Percentiles rank a stretch among this genome's conserved stretches.
These are phyloP conservation scores for Populus hybrid DNA, from an alignment of 441 rosid species.

Conservation along the genomic window DNA sequence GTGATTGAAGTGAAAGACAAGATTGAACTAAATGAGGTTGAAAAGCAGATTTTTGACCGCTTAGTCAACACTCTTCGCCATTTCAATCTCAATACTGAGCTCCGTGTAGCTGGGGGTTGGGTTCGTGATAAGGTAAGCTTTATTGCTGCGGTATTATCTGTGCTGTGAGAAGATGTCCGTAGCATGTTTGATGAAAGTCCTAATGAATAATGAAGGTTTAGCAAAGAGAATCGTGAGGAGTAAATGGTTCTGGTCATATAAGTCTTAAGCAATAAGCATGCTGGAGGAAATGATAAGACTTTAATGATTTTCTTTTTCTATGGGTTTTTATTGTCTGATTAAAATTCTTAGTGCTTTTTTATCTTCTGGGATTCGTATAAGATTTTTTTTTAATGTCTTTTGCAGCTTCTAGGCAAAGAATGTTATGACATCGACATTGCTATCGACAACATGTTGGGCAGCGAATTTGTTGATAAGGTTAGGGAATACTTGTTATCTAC, in stretches of 20 bases:
- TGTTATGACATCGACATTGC: conserved; percentile 92
- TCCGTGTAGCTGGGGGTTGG: conserved; percentile 99
- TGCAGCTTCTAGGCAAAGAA: conserved; percentile 82
- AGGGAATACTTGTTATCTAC: conserved; percentile 55
- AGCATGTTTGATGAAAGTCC: background rate
- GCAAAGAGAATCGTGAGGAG: background rate
- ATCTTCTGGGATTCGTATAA: too few species aligned
- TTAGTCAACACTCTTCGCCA: conserved; percentile 59
- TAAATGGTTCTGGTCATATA: background rate
- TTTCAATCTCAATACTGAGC: conserved; percentile 66
- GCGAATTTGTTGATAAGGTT: conserved; percentile 77
- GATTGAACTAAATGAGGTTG: conserved; percentile 62
- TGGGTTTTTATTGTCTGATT: background rate
- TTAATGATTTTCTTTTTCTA: background rate
- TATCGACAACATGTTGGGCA: conserved; percentile 78
- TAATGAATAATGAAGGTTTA: background rate
- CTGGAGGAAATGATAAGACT: background rate
- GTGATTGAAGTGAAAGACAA: conserved; percentile 45
- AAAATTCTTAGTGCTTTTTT: too few species aligned
- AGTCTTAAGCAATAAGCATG: background rate
- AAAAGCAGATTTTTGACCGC: conserved; percentile 59
- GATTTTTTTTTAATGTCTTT: background rate
- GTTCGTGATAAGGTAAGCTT: conserved; percentile 88
- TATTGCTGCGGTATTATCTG: background rate
- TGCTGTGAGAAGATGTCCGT: background rate